Evolutionary conservation across 2,329 filamentous ascomycete genomes (phyloP), one percentile per base, ranked within the genome.

Genomic region (Harringtonia aguacate): DNA sequence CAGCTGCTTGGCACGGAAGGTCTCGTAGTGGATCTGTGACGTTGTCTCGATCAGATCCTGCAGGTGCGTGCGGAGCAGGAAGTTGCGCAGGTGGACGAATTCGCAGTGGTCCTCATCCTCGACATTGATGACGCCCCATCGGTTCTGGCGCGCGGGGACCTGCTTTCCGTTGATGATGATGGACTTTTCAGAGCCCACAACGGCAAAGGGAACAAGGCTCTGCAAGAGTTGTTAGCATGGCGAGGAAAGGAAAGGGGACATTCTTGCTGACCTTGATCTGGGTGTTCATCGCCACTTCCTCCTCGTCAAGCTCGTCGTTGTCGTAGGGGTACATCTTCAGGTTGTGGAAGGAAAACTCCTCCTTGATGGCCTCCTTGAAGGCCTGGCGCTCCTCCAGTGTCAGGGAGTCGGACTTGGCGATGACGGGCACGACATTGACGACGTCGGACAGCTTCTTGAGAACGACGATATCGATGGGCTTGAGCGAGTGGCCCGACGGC

Each of bases 291-390:
- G 82, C 81, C 57, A 87, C 84, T 73, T 98, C 92, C 73, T 98
- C 92, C 52, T 92, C 85, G 61, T 98, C 92, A 56, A 97, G 84
- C 75, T 98, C 92, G 58, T 98, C 92, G 63, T 95, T 97, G 67
- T 98, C 92, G 66, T 98, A 98, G 48, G 92, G 92, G 75, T 94
- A 98, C 92, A 98, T 98, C 77, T 95, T 90, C 61, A 98, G 79
- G 76, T 97, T 97, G 79, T 98, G 92, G 84, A 98, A 98, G 47
- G 86, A 74, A 65, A 98, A 98, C 67, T 98, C 92, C 75, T 97
- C 92, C 84, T 95, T 95, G 75, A 98, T 98, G 65, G 84, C 80
- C 72, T 95, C 87, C 80, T 98, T 98, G 81, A 98, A 98, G 40
- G 84, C 86, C 62, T 81, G 80, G 56, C 92, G 84, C 77, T 98